These are phyloP conservation scores for Starmerella powellii DNA, from an alignment of 805 yeast species.

Conservation along the genomic window DNA sequence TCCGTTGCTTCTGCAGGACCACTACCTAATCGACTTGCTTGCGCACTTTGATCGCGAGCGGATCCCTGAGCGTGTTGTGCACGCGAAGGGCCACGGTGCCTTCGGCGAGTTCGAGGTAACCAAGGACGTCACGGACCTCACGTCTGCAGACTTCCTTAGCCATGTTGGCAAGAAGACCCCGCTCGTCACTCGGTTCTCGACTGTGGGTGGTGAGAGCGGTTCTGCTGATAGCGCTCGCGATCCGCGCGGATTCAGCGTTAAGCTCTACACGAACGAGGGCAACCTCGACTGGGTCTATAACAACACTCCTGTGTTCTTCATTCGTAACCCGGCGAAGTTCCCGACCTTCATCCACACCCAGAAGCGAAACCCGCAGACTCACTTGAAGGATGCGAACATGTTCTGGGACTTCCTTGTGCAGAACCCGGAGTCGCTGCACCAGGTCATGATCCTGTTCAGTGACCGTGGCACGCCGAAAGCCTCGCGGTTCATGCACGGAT, in stretches of 20 bases:
- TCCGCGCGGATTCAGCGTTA: constrained; percentile 60
- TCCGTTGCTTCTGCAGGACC: constrained; percentile 48
- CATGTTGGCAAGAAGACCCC: constrained; percentile 70
- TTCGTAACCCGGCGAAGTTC: constrained; percentile 53
- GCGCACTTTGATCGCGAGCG: constrained; percentile 54
- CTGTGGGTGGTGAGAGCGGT: constrained; percentile 61
- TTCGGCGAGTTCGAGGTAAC: constrained; percentile 48
- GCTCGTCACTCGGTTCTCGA: constrained; percentile 46
- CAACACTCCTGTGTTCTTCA: constrained; percentile 57
- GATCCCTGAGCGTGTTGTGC: constrained; percentile 55
- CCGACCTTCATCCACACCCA: constrained; percentile 58
- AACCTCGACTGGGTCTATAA: constrained; percentile 61
- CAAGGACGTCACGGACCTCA: constrained; percentile 43
- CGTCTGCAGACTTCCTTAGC: constrained; percentile 44
- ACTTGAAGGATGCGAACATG: constrained; percentile 42
- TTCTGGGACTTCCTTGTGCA: constrained; percentile 47
- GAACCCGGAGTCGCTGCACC: constrained; percentile 48
- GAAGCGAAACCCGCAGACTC: constrained; percentile 58
- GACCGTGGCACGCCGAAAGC: constrained; percentile 48
- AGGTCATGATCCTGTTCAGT: constrained; percentile 44
- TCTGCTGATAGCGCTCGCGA: constrained; percentile 59
- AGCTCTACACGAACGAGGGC: constrained; percentile 57
- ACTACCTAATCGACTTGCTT: constrained; percentile 42
- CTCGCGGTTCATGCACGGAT: constrained; percentile 48
- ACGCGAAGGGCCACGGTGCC: constrained; percentile 56